Conservation (phyloP, 192 early-diverging fungal species). For the Backusella australiensis region DNA sequence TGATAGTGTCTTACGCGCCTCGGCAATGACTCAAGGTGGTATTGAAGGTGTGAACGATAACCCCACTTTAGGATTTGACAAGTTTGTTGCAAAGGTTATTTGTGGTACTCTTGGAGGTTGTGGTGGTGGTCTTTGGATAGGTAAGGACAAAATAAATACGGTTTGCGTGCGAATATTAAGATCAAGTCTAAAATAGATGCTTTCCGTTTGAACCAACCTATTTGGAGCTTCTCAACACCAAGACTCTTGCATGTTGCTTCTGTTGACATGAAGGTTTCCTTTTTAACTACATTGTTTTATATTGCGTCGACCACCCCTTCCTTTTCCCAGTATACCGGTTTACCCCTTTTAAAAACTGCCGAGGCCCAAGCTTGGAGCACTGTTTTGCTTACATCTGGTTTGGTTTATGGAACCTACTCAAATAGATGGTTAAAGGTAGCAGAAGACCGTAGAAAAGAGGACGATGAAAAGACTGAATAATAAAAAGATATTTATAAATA, state of each 20-base stretch:
- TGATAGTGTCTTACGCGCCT: slow-evolving; percentile 27
- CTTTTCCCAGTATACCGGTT: slow-evolving; percentile 9
- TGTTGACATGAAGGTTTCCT: slow-evolving; percentile 27
- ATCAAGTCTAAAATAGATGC: slow-evolving; percentile 19
- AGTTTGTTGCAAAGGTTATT: slow-evolving; percentile 31
- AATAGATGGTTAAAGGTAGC: neutral
- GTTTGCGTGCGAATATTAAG: neutral
- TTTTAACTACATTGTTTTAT: slow-evolving; percentile 30
- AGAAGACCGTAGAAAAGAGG: neutral
- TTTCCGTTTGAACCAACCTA: slow-evolving; percentile 29
- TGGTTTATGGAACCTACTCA: slow-evolving; percentile 14
- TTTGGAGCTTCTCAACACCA: slow-evolving; percentile 36
- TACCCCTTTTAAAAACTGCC: slow-evolving; percentile 3
- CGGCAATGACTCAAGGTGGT: slow-evolving; percentile 20
- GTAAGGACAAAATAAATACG: slow-evolving; percentile 11
- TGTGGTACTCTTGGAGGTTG: slow-evolving; percentile 36
- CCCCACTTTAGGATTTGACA: slow-evolving; percentile 22
- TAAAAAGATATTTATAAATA: neutral
- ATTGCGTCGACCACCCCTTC: slow-evolving; percentile 20
- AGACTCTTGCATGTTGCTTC: slow-evolving; percentile 21
- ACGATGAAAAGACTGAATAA: neutral
- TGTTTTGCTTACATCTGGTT: slow-evolving; percentile 16
- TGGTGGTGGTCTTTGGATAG: slow-evolving; percentile 36
- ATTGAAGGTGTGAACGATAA: slow-evolving; percentile 30
- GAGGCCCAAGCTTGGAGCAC: slow-evolving; percentile 33